Evolutionary conservation across 192 early-diverging fungal genomes (phyloP).

Genomic region (Jimgerdemannia lactiflua): DNA sequence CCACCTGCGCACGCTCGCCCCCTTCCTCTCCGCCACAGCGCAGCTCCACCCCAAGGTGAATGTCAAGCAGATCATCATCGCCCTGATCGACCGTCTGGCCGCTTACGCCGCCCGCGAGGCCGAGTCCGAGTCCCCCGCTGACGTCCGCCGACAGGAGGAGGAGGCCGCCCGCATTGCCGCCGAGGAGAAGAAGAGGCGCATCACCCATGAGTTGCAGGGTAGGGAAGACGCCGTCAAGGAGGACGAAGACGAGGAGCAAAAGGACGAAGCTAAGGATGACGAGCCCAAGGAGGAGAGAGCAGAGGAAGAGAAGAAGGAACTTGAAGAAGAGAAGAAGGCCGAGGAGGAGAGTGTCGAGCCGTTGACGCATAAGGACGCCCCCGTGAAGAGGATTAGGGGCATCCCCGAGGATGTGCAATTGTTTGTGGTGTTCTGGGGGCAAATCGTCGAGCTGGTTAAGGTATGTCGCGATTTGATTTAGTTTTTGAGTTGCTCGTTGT

Average conservation of each 20-base stretch:
- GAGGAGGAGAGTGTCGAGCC: conserved; percentile 24
- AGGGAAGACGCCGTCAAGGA: conserved; percentile 35
- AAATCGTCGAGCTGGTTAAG: conserved; percentile 90
- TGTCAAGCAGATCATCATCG: conserved; percentile 96
- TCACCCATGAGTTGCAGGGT: conserved; percentile 17
- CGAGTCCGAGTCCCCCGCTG: conserved; percentile 38
- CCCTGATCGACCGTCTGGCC: conserved; percentile 91
- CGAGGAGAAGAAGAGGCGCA: conserved; percentile 16
- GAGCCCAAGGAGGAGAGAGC: conserved; percentile 5
- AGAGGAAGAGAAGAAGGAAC: conserved; percentile 5
- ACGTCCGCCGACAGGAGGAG: conserved; percentile 30
- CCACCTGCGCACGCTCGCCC: conserved; percentile 87
- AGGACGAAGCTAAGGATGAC: conserved; percentile 3
- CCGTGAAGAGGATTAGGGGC: conserved; percentile 56
- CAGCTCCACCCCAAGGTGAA: conserved; percentile 92
- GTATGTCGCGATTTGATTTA: conserved; percentile 39
- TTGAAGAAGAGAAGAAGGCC: conserved; percentile 19
- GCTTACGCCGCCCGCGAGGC: conserved; percentile 84
- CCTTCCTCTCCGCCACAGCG: conserved; percentile 87
- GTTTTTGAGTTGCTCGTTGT: too few relatives aligned
- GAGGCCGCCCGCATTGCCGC: conserved; percentile 35
- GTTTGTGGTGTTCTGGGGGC: conserved; percentile 97
- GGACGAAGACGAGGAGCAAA: conserved; percentile 10
- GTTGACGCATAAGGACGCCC: conserved; percentile 24
- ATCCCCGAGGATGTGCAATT: conserved; percentile 86